Conservation (phyloP, 805 yeast genomes). For the Kuraishia cidri region DNA sequence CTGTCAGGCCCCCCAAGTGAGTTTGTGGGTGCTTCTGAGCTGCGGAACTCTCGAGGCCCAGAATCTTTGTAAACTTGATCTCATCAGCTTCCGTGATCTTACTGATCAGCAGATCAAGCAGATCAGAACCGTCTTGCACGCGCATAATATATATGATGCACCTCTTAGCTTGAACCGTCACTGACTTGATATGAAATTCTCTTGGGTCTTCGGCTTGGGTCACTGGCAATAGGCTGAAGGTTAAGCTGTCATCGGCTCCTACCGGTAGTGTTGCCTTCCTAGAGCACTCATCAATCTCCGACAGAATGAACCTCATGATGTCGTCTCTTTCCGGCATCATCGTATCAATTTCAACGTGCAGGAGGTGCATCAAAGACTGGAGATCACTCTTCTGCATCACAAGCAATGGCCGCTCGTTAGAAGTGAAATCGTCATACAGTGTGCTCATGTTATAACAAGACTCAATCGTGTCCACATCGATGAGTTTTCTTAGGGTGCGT, state of each 20-base stretch:
- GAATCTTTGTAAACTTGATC: constrained; percentile 43
- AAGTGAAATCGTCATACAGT: constrained; percentile 54
- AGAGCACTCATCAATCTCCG: neutral
- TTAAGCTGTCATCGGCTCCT: constrained; percentile 1
- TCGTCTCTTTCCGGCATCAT: constrained; percentile 39
- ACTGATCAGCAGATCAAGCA: constrained; percentile 60
- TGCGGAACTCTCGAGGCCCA: constrained; percentile 33
- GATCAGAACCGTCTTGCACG: constrained; percentile 64
- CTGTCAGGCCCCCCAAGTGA: too few relatives aligned
- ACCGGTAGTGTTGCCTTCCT: neutral
- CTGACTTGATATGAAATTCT: constrained; percentile 48
- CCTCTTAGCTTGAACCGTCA: constrained; percentile 72
- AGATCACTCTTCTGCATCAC: constrained; percentile 35
- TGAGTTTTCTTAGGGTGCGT: constrained; percentile 32
- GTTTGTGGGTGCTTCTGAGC: too few relatives aligned
- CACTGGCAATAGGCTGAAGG: constrained; percentile 18
- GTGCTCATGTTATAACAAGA: constrained; percentile 49
- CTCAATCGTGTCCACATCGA: constrained; percentile 51
- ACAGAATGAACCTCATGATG: constrained; percentile 19
- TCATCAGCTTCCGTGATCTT: constrained; percentile 70
- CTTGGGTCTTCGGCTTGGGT: constrained; percentile 34
- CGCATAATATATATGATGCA: constrained; percentile 76
- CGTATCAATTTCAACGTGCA: constrained; percentile 30
- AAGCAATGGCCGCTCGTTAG: constrained; percentile 34
- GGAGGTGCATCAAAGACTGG: constrained; percentile 29